These are phyloP conservation scores for Alternaria postmessia DNA, from an alignment of 2,329 filamentous ascomycete genomes.

Conservation along the genomic window DNA sequence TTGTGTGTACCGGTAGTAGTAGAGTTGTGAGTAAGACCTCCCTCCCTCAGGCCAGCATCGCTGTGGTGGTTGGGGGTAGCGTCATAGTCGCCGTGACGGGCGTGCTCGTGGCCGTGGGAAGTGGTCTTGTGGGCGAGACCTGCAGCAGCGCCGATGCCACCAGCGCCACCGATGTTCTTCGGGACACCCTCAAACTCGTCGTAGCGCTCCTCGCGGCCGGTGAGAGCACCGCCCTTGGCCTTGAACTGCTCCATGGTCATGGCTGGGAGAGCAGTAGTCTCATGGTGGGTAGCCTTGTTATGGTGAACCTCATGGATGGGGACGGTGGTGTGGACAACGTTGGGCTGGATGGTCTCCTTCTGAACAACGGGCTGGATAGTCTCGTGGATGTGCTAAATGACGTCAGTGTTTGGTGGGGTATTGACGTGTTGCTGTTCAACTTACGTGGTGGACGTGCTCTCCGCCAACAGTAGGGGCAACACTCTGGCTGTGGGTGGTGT, in stretches of 20 bases:
- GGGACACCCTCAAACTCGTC: conserved; percentile 71
- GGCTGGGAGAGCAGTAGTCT: conserved; percentile 68
- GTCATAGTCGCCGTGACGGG: conserved; percentile 32
- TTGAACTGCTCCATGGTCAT: conserved; percentile 72
- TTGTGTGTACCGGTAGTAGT: conserved; percentile 5
- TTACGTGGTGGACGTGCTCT: conserved; percentile 68
- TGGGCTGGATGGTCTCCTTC: conserved; percentile 72
- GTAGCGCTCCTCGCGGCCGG: conserved; percentile 63
- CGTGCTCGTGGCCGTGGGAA: conserved; percentile 18
- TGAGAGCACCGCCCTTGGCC: conserved; percentile 62
- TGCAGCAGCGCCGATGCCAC: conserved; percentile 26
- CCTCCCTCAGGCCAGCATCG: not conserved
- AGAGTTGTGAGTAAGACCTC: not conserved
- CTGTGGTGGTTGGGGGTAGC: conserved; percentile 13
- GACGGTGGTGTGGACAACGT: conserved; percentile 74
- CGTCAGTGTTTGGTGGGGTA: conserved; percentile 14
- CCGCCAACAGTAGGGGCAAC: conserved; percentile 62
- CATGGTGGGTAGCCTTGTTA: conserved; percentile 71
- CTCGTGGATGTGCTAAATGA: conserved; percentile 65
- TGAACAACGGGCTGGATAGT: conserved; percentile 75
- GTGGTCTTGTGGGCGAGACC: conserved; percentile 26
- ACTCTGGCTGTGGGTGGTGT: conserved; percentile 59
- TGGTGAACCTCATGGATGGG: conserved; percentile 78
- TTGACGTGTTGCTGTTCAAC: not conserved
- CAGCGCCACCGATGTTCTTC: conserved; percentile 54